phyloP scores from a whole-genome alignment of 345 rosid species.

The Salix caprea region DNA sequence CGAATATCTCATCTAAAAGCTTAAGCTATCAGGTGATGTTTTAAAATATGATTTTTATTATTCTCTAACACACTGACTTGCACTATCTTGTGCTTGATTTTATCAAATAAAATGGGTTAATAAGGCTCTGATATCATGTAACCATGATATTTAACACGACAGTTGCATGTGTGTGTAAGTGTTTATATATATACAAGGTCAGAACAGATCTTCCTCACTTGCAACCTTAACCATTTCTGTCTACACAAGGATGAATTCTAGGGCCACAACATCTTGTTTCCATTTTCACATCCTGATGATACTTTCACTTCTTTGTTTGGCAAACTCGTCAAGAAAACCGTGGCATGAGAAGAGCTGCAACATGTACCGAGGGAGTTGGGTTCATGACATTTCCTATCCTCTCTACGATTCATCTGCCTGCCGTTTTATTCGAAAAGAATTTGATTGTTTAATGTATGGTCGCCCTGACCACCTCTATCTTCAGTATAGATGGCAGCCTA shows the following conservation, averaged over 20 bases:
- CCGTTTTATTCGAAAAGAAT: conserved; percentile 73
- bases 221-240: not conserved
- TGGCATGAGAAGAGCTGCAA: conserved; percentile 26
- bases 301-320: not conserved
- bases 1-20: no score
- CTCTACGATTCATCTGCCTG: conserved; percentile 62
- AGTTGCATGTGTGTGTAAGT: no score
- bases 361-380: conserved; percentile 72
- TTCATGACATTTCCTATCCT: conserved; percentile 59
- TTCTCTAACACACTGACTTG: no score
- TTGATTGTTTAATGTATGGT: conserved; percentile 71
- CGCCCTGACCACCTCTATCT: conserved; percentile 75
- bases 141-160: no score
- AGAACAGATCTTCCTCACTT: no score
- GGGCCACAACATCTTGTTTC: not conserved
- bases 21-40: no score
- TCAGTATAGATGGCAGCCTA: conserved; percentile 76
- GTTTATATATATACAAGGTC: no score
- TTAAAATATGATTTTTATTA: no score
- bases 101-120: no score
- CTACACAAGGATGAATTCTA: not conserved
- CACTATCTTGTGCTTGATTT: no score
- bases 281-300: not conserved
- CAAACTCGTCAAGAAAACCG: not conserved
- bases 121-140: no score